Evolutionary conservation across 257 asterid species (phyloP).

Genomic region (Nicotiana paniculata): DNA sequence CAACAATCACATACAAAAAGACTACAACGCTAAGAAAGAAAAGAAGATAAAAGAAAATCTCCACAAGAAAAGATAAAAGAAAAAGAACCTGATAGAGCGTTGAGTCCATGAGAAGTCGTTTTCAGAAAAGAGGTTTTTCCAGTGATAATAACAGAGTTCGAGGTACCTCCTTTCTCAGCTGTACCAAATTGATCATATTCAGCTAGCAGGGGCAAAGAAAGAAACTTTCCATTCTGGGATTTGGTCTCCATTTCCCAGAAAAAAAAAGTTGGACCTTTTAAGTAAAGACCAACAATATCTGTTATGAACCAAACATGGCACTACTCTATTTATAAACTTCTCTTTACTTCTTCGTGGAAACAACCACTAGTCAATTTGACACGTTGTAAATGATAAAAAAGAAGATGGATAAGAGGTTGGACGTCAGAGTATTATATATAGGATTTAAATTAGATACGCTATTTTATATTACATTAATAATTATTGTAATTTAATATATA

Average conservation of each 20-base stretch:
- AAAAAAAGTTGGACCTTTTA: neutral
- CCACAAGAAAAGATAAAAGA: neutral
- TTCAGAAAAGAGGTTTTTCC: neutral
- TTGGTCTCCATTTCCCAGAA: neutral
- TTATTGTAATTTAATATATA: no score
- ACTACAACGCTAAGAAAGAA: no score
- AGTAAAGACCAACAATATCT: no score
- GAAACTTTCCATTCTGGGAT: neutral
- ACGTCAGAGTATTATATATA: no score
- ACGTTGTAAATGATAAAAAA: no score
- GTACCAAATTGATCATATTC: neutral
- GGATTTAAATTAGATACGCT: no score
- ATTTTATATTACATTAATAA: no score
- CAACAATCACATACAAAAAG: no score
- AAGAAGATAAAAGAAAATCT: no score
- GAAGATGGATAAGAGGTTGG: no score
- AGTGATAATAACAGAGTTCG: no score
- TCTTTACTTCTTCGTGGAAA: neutral
- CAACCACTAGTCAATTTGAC: neutral
- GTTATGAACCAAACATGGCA: neutral
- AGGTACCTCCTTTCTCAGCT: neutral
- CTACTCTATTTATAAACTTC: neutral
- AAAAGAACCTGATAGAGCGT: neutral
- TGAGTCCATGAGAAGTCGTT: neutral
- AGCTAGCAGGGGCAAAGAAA: neutral